Evolutionary conservation across 164 flowering plant species (phyloP).

Genomic region (Dillenia turbinata): DNA sequence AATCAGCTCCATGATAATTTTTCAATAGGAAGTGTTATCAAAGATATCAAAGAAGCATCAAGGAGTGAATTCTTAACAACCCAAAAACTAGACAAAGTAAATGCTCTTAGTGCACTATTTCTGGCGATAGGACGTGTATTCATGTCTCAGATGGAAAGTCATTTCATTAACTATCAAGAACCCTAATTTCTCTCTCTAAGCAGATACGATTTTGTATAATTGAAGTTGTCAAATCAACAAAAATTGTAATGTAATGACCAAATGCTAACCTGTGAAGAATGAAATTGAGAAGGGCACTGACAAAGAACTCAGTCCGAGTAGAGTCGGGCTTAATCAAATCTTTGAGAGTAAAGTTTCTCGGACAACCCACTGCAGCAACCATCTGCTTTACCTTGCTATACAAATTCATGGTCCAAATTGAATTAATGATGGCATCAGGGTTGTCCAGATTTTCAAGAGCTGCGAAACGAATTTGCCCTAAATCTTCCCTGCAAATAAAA

Average conservation of each 20-base stretch:
- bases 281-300: slow-evolving; percentile 72
- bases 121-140: too few species aligned
- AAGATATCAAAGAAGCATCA: too few species aligned
- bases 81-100: too few species aligned
- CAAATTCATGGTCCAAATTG: slow-evolving; percentile 49
- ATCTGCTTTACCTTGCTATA: slow-evolving; percentile 47
- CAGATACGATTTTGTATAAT: too few species aligned
- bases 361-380: slow-evolving; percentile 44
- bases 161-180: too few species aligned
- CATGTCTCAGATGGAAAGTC: too few species aligned
- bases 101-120: too few species aligned
- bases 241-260: neutral
- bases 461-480: slow-evolving; percentile 57
- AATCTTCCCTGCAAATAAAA: slow-evolving; percentile 55
- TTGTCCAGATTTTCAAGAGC: slow-evolving; percentile 76
- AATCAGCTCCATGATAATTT: too few species aligned
- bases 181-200: too few species aligned
- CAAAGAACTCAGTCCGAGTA: slow-evolving; percentile 43
- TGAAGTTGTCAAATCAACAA: too few species aligned
- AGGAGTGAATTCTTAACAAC: too few species aligned
- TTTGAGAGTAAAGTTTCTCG: slow-evolving; percentile 43
- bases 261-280: slow-evolving; percentile 52
- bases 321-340: slow-evolving; percentile 67
- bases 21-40: too few species aligned
- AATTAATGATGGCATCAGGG: slow-evolving; percentile 60